These are phyloP conservation scores for Macrolepiota fuliginosa DNA, from an alignment of 768 basidiomycete genomes.

Conservation along the genomic window DNA sequence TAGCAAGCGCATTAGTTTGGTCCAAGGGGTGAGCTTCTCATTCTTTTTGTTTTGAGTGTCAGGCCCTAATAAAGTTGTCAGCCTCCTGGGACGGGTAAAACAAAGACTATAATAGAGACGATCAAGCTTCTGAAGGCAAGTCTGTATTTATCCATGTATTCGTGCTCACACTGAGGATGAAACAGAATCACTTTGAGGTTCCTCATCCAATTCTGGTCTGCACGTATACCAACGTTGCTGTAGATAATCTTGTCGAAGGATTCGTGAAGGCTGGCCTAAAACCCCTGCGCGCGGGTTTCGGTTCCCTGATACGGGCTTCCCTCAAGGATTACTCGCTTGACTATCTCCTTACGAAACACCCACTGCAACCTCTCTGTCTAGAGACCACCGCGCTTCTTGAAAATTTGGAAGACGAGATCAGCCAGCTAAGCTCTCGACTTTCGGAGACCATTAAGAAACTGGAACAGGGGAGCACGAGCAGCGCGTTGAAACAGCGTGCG, in stretches of 20 bases:
- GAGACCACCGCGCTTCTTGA: constrained; percentile 27
- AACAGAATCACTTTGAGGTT: constrained; percentile 72
- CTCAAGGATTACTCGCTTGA: constrained; percentile 62
- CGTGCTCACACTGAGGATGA: not conserved
- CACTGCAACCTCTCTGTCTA: constrained; percentile 44
- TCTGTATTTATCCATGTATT: not conserved
- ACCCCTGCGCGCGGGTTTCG: constrained; percentile 74
- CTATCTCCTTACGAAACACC: constrained; percentile 59
- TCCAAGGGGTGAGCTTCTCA: constrained; percentile 72
- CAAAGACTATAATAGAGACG: constrained; percentile 86
- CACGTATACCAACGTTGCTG: constrained; percentile 92
- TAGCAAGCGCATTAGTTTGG: constrained; percentile 70
- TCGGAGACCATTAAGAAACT: constrained; percentile 19
- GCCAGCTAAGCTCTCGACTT: constrained; percentile 17
- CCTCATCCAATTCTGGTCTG: constrained; percentile 86
- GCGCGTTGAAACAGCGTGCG: constrained; percentile 19
- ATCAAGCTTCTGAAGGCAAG: constrained; percentile 74
- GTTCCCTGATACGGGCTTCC: constrained; percentile 54
- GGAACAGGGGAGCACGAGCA: constrained; percentile 10
- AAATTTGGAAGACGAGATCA: constrained; percentile 16
- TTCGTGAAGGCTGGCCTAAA: constrained; percentile 58
- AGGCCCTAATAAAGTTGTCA: constrained; percentile 25
- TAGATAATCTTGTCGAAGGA: constrained; percentile 86
- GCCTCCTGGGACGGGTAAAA: constrained; percentile 94
- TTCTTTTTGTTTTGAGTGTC: not conserved